Base-by-base conservation (phyloP, 371 early-diverging fungal genomes). In the Mortierella polycephala region DNA sequence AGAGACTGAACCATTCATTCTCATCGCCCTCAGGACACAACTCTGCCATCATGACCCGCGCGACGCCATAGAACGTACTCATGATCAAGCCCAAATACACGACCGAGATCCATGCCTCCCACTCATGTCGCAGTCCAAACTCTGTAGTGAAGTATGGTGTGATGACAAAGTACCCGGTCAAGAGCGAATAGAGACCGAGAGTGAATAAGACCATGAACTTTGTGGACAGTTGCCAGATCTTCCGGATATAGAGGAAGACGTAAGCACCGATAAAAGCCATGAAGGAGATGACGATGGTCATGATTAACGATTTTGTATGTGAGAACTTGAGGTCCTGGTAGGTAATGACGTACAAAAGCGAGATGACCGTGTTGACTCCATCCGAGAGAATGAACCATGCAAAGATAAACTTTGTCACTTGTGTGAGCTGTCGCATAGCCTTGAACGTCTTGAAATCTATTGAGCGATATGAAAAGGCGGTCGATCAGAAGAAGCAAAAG, bases 371-470 rank as follows among this genome's bases (percentile, higher is more conserved):
- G 11, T 88, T 87, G 45, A 85, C 85, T 14, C 85, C 89, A 65
- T 89, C 89, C 41, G 88, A 84, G 53, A 89, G 86, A 72, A 89
- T 81, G 57, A 89, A 87, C 72, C 87, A 89, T 8, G 87, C 82
- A 65, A 89, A 73, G 41, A 89, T 82, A 62, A 87, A 89, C 67
- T 84, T 64, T 16, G 87, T 87, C 7, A 86, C 63, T 37, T 87
- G 86, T 0, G 81, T 64, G 14, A 89, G 79, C 57, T 85, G 83
- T 10, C 83, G 76, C 53, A 83, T 85, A 41, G 87, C 85, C 37
- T 82, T 84, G 45, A 67, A 53, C 6, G 64, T 71, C 41, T 68
- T 52, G 58, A 40, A 69, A 14, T 77, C 79, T 77, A 54, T 0
- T 12, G 44, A 7, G 8, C 16, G 54, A 7, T 3, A 23, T 30